Evolutionary conservation across 106 monocot genomes (phyloP), one percentile per base, ranked within the genome.

Genomic region (Gastrodia elata): DNA sequence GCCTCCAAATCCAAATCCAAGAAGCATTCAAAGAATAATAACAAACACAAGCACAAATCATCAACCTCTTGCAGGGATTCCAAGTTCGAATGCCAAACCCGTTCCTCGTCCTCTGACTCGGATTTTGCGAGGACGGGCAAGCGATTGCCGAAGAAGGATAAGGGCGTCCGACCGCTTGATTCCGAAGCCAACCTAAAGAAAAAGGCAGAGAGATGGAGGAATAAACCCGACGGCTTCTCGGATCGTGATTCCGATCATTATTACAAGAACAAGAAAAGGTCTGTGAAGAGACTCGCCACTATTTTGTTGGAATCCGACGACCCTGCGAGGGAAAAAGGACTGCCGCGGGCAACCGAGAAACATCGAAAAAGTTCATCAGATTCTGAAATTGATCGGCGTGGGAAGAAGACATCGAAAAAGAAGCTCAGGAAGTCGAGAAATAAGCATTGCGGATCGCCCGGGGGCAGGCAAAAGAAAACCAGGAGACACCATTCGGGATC

Each of bases 11-110:
- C 81, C 26, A 84, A 83, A 77, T 26, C 81, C 26, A 84, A 83
- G 65, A 86, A 86, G 74, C 77, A 75, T 75, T 83, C 81, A 42
- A 83, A 81, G 68, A 80, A 71, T 65, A 94, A 84, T 73, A 78
- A 55, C 72, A 91, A 80, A 74, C 82, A 83, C 73, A 85, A 78
- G 73, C 68, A 58, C 61, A 72, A 36, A 14, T 64, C 77, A 27
- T 75, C 79, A 24, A 35, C 6, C 30, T 20, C 39, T 48, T 71
- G 36, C 64, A 57, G 16, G 2, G 42, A 74, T 74, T 61, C 39
- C 6, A 69, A 71, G n/a, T 30, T 16, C 24, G 24, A 38, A 46
- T 38, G 43, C 27, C 35, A 30, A 55, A 10, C 40, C 34, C 43
- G 68, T 10, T 44, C 42, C 1, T 25, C 52, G 14, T 58, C 75